Percentiles rank a stretch among this genome's conserved stretches.
phyloP scores from a whole-genome alignment of 2,329 filamentous ascomycete species.

The Xylariaceae sp. region DNA sequence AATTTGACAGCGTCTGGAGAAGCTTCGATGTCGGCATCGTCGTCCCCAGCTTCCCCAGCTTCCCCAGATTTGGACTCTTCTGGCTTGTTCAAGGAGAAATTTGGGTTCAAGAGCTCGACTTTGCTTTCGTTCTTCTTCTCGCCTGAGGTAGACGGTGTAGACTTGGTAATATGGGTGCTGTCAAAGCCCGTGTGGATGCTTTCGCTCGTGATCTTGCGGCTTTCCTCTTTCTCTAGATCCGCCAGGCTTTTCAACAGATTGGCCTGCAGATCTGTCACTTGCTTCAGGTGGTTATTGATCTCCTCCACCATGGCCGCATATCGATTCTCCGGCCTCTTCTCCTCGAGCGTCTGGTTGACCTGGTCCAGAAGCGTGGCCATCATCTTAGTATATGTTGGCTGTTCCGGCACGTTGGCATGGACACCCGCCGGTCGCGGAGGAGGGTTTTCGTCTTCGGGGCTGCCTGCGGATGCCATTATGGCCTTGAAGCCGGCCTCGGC shows the following conservation, averaged over 20 bases:
- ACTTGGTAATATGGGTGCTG: conserved; percentile 64
- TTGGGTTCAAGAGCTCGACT: conserved; percentile 74
- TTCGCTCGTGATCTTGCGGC: conserved; percentile 90
- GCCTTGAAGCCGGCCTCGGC: conserved; percentile 84
- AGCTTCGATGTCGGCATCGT: conserved; percentile 58
- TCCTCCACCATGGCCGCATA: conserved; percentile 74
- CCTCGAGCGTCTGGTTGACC: conserved; percentile 78
- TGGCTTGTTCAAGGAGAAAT: conserved; percentile 34
- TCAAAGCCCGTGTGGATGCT: conserved; percentile 84
- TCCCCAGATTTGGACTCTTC: conserved; percentile 24
- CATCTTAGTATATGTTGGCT: conserved; percentile 92
- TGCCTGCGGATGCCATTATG: conserved; percentile 74
- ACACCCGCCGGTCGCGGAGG: conserved; percentile 73
- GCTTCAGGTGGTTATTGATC: conserved; percentile 67
- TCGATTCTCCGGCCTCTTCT: conserved; percentile 63
- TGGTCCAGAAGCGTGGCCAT: conserved; percentile 94
- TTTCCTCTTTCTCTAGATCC: conserved; percentile 78
- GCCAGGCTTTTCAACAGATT: conserved; percentile 69
- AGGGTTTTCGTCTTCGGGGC: conserved; percentile 68
- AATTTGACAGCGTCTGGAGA: conserved; percentile 77
- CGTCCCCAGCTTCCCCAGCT: conserved; percentile 52
- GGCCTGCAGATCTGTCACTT: conserved; percentile 72
- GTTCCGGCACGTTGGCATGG: conserved; percentile 64
- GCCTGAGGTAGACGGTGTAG: conserved; percentile 28
- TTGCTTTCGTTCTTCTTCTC: conserved; percentile 45